Evolutionary conservation across 2,329 filamentous ascomycete species (phyloP), one percentile per base, ranked within the genome.

Genomic region (Claviceps sp.): DNA sequence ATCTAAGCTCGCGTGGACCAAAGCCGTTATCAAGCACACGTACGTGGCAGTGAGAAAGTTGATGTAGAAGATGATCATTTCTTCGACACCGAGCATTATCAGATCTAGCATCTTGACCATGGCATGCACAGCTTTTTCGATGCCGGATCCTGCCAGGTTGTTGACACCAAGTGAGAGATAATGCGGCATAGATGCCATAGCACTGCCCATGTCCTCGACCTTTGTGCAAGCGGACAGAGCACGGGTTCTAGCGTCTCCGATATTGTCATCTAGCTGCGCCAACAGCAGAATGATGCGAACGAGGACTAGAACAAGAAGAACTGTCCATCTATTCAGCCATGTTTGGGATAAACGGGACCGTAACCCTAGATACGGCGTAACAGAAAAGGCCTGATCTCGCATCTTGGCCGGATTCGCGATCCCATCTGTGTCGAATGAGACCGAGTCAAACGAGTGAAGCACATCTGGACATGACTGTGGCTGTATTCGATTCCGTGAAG

Each of bases 141-240:
- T 84, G 52, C 87, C 84, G 47, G 77, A 77, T 36, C 89, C 87
- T 7, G 88, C 85, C 59, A 97, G 72, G 54, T 88, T 79, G 69
- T 98, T 98, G 64, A 96, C 84, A 51, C 93, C 93, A 49, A 78
- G 74, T 2, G 90, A 87, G 65, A 97, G 83, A 70, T 95, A 97
- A 68, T 96, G 86, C 53, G 93, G 93, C 89, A 97, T 95, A 40
- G 93, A 97, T 41, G 91, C 93, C 88, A 98, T 91, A 55, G 89
- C 79, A 65, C 89, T 96, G 56, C 91, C 93, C 59, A 95, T 81
- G 59, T 88, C 88, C 71, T 98, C 91, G 47, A 97, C 91, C 65
- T 87, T 86, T 53, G 84, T 89, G 68, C 93, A 98, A 57, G 91
- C 89, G 50, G 87, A 85, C 50, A 95, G 78, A 24, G 93, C 91